Evolutionary conservation across 352 stramenopile genomes (phyloP).

Genomic region (Pythium apleroticum): DNA sequence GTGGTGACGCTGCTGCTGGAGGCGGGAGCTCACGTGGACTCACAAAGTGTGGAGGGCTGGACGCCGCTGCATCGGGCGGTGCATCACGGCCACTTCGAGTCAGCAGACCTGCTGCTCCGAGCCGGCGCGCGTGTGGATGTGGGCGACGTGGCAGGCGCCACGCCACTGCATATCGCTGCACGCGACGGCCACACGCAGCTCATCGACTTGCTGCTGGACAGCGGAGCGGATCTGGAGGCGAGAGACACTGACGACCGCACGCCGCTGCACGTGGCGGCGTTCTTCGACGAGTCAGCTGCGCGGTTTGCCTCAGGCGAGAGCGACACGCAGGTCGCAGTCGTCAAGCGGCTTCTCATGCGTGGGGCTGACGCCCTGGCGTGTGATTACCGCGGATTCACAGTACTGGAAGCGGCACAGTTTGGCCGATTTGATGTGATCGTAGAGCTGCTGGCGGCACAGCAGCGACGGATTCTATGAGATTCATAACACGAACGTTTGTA

Average conservation of each 20-base stretch:
- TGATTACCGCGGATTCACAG: constrained; percentile 10
- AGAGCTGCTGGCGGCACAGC: constrained; percentile 12
- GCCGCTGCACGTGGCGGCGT: constrained; percentile 22
- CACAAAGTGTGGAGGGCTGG: constrained; percentile 22
- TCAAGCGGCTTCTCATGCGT: constrained; percentile 8
- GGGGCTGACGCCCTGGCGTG: constrained; percentile 7
- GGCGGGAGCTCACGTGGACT: constrained; percentile 25
- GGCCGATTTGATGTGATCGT: constrained; percentile 23
- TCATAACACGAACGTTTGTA: too few relatives aligned
- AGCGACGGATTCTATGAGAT: not conserved
- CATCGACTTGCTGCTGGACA: constrained; percentile 34
- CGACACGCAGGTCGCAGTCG: constrained; percentile 21
- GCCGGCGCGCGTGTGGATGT: constrained; percentile 26
- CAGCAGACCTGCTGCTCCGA: constrained; percentile 24
- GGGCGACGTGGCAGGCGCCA: constrained; percentile 12
- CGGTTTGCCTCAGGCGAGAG: constrained; percentile 14
- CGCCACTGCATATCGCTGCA: constrained; percentile 31
- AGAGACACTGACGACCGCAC: constrained; percentile 24
- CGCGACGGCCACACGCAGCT: constrained; percentile 32
- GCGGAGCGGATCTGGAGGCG: constrained; percentile 27
- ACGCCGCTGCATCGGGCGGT: constrained; percentile 33
- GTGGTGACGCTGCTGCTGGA: constrained; percentile 28
- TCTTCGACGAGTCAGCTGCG: constrained; percentile 26
- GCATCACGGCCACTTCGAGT: constrained; percentile 22
- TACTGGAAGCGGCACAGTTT: constrained; percentile 7